phyloP scores from a whole-genome alignment of 176 grass and related monocot species.

The Canna indica region DNA sequence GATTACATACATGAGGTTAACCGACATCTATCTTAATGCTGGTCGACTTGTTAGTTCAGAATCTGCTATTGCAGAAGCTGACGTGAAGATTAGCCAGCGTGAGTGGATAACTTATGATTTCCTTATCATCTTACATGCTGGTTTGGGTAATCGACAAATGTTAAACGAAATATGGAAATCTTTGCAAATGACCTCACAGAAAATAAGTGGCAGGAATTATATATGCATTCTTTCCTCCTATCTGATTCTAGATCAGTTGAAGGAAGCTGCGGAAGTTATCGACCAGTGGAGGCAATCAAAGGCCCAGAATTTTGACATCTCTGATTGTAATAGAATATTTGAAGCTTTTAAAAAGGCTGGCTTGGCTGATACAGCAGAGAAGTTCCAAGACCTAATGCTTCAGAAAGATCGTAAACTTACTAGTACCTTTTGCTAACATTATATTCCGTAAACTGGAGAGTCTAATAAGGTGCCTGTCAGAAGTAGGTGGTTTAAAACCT shows the following conservation, averaged over 20 bases:
- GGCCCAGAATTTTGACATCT: constrained; percentile 56
- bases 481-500: not conserved
- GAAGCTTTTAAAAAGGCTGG: constrained; percentile 32
- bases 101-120: constrained; percentile 85
- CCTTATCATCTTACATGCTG: constrained; percentile 51
- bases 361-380: constrained; percentile 31
- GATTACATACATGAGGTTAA: constrained; percentile 49
- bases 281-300: constrained; percentile 68
- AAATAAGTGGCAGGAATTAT: constrained; percentile 60
- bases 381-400: constrained; percentile 52
- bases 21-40: constrained; percentile 32
- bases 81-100: constrained; percentile 53
- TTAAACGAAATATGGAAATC: constrained; percentile 78
- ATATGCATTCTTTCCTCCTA: constrained; percentile 58
- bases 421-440: constrained; percentile 2
- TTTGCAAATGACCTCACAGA: constrained; percentile 50
- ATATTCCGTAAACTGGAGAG: not conserved
- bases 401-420: constrained; percentile 47
- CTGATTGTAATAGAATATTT: constrained; percentile 40
- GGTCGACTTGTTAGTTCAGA: constrained; percentile 38
- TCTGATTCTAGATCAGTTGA: constrained; percentile 37
- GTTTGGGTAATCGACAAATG: constrained; percentile 48
- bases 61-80: constrained; percentile 34
- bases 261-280: constrained; percentile 47
- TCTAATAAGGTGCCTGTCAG: not conserved